Evolutionary conservation across 176 grass and related monocot genomes (phyloP).

Genomic region (Zoysia japonica): DNA sequence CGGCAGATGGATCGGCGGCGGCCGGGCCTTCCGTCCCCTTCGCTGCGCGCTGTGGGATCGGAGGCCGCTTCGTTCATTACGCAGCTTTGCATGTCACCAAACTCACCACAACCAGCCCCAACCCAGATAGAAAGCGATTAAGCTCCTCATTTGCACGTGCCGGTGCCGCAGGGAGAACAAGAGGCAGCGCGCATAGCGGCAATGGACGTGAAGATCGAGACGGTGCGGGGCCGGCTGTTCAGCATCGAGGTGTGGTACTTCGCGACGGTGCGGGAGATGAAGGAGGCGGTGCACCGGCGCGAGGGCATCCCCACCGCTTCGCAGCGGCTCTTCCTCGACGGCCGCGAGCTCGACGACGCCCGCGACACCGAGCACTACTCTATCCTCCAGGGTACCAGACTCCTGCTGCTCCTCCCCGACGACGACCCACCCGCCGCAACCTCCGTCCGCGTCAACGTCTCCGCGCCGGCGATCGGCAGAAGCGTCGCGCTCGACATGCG

Average conservation of each 20-base stretch:
- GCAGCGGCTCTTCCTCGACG: conserved; percentile 42
- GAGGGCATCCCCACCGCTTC: conserved; percentile 35
- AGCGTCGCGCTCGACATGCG: conserved; percentile 27
- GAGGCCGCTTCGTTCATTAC: background rate
- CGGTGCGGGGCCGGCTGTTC: conserved; percentile 5
- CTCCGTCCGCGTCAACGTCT: conserved; percentile 4
- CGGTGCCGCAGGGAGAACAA: background rate
- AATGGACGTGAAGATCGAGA: conserved; percentile 52
- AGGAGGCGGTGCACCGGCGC: conserved; percentile 29
- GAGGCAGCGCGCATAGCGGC: background rate
- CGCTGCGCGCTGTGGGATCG: background rate
- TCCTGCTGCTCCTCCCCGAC: conserved; percentile 39
- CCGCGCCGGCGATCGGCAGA: conserved; percentile 12
- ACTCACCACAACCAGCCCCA: background rate
- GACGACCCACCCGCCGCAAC: background rate
- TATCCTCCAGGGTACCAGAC: conserved; percentile 46
- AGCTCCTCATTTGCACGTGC: background rate
- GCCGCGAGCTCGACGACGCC: conserved; percentile 37
- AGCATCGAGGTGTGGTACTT: conserved; percentile 47
- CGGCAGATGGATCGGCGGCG: too few relatives aligned
- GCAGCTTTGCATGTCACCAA: background rate
- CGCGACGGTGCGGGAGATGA: conserved; percentile 40
- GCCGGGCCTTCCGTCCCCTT: background rate
- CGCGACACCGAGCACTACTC: conserved; percentile 37
- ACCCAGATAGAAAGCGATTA: background rate